Base-by-base conservation (phyloP, 345 rosid species). In the Mallotus nudiflorus region DNA sequence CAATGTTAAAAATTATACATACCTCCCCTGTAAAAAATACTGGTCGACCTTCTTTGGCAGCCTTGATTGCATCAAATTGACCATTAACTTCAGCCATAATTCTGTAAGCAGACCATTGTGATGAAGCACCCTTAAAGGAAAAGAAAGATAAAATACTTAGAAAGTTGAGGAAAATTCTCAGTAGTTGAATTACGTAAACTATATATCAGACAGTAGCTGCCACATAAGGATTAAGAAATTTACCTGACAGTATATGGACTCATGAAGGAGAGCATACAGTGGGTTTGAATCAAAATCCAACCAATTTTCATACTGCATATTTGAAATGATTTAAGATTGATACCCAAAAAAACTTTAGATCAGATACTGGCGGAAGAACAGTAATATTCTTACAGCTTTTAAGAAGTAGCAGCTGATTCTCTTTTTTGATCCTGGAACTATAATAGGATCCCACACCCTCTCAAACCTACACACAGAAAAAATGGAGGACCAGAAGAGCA, bases 11-110 rank as follows among this genome's bases (percentile, higher is more conserved):
- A 20, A 40, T 60, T 56, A 22, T 24, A 35, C 62, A 55, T 69
- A 93, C 99, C 97, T 95, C 99, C 68, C 96, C 97, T 0, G 92
- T 90, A 81, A 92, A 91, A 79, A 82, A 81, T 68, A 95, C 85
- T n/a, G 89, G 88, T 11, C 78, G 86, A 3, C 88, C 85, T 81
- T 85, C 96, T 73, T 80, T 82, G 18, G 74, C 85, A 66, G 97
- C 96, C 65, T 28, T 80, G 65, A 85, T 40, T n/a, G 99, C 93
- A 82, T 95, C 85, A 70, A 86, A 90, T 75, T 82, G 82, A 70
- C 59, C 67, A 50, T 78, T 88, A 51, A 73, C 10, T 18, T 82
- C 88, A 7, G 64, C 86, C 67, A 77, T 73, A 60, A 88, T 33
- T 82, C 89, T 84, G 51, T 89, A 73, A 64, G 99, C 96, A 70